Evolutionary conservation across 2,329 filamentous ascomycete species (phyloP).

Genomic region (Cytospora paraplurivora): DNA sequence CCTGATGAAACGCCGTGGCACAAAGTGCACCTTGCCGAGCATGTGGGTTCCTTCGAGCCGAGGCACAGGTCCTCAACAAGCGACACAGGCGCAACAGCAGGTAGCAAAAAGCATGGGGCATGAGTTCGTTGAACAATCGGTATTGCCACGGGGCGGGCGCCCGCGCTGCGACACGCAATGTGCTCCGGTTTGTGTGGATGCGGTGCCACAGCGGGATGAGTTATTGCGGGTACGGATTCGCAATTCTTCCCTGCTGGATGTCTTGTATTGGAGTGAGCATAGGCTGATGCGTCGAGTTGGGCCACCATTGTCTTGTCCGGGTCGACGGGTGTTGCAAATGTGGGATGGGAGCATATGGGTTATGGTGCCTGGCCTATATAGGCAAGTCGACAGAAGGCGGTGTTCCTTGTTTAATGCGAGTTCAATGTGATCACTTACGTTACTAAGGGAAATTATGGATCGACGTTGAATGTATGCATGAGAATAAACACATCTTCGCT

Average conservation of each 20-base stretch:
- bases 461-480: no score
- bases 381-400: not conserved
- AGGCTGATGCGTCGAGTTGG: no score
- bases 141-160: not conserved
- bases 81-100: slow-evolving; percentile 4
- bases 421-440: no score
- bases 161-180: not conserved
- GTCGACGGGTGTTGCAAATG: not conserved
- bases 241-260: no score
- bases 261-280: not conserved
- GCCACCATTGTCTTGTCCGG: no score
- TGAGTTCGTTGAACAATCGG: not conserved
- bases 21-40: not conserved
- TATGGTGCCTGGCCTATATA: no score
- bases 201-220: not conserved
- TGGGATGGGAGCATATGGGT: not conserved
- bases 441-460: not conserved
- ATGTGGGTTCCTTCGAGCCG: not conserved
- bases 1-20: slow-evolving; percentile 5
- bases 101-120: not conserved
- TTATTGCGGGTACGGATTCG: no score
- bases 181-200: not conserved
- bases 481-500: no score
- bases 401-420: no score
- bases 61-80: not conserved